Evolutionary conservation across 306 rosid species (phyloP), one percentile per base, ranked within the genome.

Genomic region (Styphnolobium japonicum): DNA sequence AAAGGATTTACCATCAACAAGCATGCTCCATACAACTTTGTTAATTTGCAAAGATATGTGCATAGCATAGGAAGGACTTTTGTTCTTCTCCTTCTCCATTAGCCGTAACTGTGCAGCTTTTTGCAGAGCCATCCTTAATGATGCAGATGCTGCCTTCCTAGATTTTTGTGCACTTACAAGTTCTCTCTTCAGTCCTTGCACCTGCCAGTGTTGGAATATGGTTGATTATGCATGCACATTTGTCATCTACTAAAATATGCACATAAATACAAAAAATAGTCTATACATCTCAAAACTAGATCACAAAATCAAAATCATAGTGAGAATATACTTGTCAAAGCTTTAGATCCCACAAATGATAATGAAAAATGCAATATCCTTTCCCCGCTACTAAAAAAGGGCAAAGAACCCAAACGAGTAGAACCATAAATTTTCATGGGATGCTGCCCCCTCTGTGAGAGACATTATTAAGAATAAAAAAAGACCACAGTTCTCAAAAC

Each of bases 1-100:
- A 88, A 96, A 96, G 67, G 99, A 85, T 93, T 96, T 93, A 75
- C 99, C 98, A 86, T 96, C 99, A 31, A 90, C 90, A 83, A 96
- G 96, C 99, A 96, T 96, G 87, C 90, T 93, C 99, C 99, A 96
- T 72, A 88, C 97, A 67, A 96, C 99, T 86, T 90, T 93, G 77
- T 84, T 75, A 80, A 96, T 96, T 89, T 89, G 92, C 89, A 96
- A 80, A 49, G 99, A 96, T 82, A 96, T 89, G n/a, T 91, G 94
- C 99, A 91, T 96, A 49, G 99, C 99, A 84, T 88, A 93, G 39
- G 99, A 96, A 80, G 98, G 97, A 84, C 98, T 93, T 86, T 93
- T 96, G 87, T 93, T 91, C 86, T 90, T 96, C 88, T 96, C 99
- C 88, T 92, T 94, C 81, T 96, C 99, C 86, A 88, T 86, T 60